Evolutionary conservation across 176 grass and related monocot species (phyloP).

Genomic region (Pontederia paniculata): DNA sequence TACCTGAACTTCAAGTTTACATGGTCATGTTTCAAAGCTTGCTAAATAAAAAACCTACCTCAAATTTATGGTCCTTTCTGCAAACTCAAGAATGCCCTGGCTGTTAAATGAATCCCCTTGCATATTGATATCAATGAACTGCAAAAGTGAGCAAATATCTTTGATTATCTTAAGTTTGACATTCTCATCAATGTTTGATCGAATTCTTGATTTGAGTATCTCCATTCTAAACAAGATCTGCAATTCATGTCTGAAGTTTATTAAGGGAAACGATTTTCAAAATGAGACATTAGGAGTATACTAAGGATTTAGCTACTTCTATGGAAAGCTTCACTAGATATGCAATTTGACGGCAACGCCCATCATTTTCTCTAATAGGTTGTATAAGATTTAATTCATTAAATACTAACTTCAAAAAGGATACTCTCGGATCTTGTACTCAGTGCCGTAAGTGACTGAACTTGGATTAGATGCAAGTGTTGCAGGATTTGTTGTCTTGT

Average conservation of each 20-base stretch:
- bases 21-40: not conserved
- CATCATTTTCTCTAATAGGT: too few species aligned
- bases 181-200: conserved; percentile 43
- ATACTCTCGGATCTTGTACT: conserved; percentile 88
- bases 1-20: not conserved
- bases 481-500: conserved; percentile 31
- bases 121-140: conserved; percentile 87
- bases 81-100: conserved; percentile 59
- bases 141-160: conserved; percentile 78
- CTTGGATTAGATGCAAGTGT: conserved; percentile 16
- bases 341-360: not conserved
- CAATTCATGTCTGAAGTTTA: conserved; percentile 58
- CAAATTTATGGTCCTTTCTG: conserved; percentile 72
- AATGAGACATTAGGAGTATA: not conserved
- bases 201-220: conserved; percentile 53
- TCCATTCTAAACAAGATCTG: conserved; percentile 96
- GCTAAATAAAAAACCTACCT: conserved; percentile 39
- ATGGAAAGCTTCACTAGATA: not conserved
- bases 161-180: conserved; percentile 82
- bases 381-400: too few species aligned
- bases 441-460: conserved; percentile 26
- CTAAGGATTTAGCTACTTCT: not conserved
- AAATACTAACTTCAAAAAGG: conserved; percentile 32
- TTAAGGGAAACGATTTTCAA: conserved; percentile 36
- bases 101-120: conserved; percentile 58